These are phyloP conservation scores for Heliamphora exappendiculata DNA, from an alignment of 148 eudicot genomes.

Conservation along the genomic window DNA sequence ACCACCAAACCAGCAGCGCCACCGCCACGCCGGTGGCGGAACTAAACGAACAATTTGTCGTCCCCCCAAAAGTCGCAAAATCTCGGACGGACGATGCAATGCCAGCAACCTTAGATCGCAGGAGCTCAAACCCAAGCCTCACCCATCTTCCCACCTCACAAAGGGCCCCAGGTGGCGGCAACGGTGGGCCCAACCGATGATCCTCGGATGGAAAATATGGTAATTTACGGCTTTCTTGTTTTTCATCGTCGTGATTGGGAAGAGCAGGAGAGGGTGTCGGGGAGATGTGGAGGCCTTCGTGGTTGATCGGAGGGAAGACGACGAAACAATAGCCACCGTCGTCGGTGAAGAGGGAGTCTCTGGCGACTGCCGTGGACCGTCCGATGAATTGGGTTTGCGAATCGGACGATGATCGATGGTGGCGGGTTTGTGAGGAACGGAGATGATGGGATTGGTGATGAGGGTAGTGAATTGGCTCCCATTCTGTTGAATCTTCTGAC, in stretches of 20 bases:
- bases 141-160: constrained; percentile 15
- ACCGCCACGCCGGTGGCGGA: not conserved
- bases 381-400: constrained; percentile 1
- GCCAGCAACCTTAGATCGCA: constrained; percentile 21
- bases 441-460: not conserved
- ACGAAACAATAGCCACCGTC: not conserved
- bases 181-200: not conserved
- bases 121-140: constrained; percentile 25
- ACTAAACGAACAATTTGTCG: not conserved
- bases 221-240: not conserved
- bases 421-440: not conserved
- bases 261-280: not conserved
- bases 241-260: not conserved
- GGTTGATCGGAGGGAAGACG: constrained; percentile 41
- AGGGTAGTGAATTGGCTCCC: not conserved
- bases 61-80: not conserved
- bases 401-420: constrained; percentile 12
- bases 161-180: not conserved
- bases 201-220: not conserved
- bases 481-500: not conserved
- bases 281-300: constrained; percentile 35
- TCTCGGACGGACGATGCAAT: not conserved
- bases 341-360: not conserved
- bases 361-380: not conserved
- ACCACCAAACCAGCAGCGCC: constrained; percentile 16